A percentile compares a stretch with the other conserved stretches of the same genome.
Conservation (phyloP, 345 rosid genomes). For the Populus ilicifolia region DNA sequence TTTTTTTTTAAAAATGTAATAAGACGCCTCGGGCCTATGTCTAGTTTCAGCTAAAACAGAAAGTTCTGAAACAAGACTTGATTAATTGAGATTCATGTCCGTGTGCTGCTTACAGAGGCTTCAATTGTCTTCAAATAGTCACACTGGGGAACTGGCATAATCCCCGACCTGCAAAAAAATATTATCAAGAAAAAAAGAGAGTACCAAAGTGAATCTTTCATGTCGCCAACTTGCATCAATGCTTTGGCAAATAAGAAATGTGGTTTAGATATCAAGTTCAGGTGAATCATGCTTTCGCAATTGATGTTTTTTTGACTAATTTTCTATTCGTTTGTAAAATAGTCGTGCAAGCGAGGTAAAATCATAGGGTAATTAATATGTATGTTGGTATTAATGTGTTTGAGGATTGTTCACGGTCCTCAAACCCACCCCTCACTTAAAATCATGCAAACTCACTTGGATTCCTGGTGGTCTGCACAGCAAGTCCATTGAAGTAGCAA, state of each 20-base stretch:
- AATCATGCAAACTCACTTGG: constrained; percentile 51
- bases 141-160: constrained; percentile 48
- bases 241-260: neutral
- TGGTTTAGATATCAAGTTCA: neutral
- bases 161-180: constrained; percentile 33
- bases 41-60: neutral
- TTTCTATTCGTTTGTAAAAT: neutral
- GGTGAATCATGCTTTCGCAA: neutral
- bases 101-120: neutral
- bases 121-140: constrained; percentile 26
- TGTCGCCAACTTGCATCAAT: neutral
- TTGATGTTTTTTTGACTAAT: too few species aligned
- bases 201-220: neutral
- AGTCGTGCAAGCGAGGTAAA: too few species aligned
- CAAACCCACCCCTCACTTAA: neutral
- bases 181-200: neutral
- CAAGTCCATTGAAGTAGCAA: constrained; percentile 75
- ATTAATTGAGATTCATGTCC: neutral
- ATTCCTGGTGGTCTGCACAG: constrained; percentile 46
- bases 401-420: neutral
- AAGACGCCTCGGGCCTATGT: too few species aligned
- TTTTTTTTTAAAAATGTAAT: too few species aligned
- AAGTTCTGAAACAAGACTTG: neutral
- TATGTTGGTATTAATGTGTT: neutral
- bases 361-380: neutral